phyloP scores from a whole-genome alignment of 2,329 filamentous ascomycete species.

The Fusarium staphyleae region DNA sequence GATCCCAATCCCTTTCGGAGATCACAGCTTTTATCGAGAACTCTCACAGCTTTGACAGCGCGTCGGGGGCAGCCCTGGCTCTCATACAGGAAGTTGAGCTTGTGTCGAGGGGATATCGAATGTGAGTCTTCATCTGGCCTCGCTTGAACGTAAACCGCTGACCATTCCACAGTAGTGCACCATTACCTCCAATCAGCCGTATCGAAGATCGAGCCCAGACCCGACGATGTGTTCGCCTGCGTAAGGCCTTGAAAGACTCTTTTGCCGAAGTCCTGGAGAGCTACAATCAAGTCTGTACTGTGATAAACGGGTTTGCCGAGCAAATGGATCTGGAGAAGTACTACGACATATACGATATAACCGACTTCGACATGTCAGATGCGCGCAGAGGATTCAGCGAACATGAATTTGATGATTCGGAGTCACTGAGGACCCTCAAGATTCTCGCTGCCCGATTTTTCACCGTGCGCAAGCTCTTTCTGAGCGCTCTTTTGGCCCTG shows the following conservation, averaged over 20 bases:
- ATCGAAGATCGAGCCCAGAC: conserved; percentile 83
- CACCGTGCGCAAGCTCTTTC: conserved; percentile 80
- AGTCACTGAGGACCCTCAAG: conserved; percentile 82
- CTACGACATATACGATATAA: conserved; percentile 87
- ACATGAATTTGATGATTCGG: conserved; percentile 75
- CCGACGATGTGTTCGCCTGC: conserved; percentile 80
- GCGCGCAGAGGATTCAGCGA: conserved; percentile 71
- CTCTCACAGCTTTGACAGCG: conserved; percentile 82
- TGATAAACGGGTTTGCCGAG: conserved; percentile 76
- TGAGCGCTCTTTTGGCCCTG: conserved; percentile 88
- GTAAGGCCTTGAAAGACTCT: conserved; percentile 74
- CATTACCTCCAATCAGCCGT: conserved; percentile 88
- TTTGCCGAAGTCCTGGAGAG: conserved; percentile 74
- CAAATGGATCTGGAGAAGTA: conserved; percentile 88
- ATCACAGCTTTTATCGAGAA: conserved; percentile 73
- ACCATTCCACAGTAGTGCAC: conserved; percentile 70
- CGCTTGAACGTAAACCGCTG: neutral
- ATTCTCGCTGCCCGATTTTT: conserved; percentile 82
- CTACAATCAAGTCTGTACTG: conserved; percentile 73
- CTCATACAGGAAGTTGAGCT: conserved; percentile 95
- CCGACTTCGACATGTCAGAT: conserved; percentile 74
- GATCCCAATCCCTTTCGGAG: conserved; percentile 75
- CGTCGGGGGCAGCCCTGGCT: conserved; percentile 76
- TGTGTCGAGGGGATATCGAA: conserved; percentile 86
- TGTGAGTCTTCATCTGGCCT: conserved; percentile 60